These are phyloP conservation scores for Nevesoporus exiguus DNA, from an alignment of 768 basidiomycete species.

Conservation along the genomic window DNA sequence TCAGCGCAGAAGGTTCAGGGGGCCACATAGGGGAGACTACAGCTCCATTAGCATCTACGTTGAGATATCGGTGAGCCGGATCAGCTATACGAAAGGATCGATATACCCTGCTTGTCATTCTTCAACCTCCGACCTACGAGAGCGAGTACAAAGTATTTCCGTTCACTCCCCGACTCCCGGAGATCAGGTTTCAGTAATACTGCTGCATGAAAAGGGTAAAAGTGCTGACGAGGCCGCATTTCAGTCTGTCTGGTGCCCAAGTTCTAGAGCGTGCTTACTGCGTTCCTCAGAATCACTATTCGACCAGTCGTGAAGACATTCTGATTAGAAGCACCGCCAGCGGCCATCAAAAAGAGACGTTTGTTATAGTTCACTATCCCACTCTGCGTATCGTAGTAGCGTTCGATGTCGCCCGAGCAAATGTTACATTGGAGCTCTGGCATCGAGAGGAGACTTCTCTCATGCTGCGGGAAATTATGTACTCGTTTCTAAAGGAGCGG, in stretches of 20 bases:
- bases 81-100: background rate
- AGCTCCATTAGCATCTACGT: constrained; percentile 54
- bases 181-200: constrained; percentile 67
- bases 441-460: constrained; percentile 60
- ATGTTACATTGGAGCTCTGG: constrained; percentile 63
- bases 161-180: constrained; percentile 46
- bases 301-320: constrained; percentile 72
- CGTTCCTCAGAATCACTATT: constrained; percentile 78
- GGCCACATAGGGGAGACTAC: constrained; percentile 79
- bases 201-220: constrained; percentile 62
- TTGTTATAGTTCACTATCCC: constrained; percentile 63
- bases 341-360: constrained; percentile 56
- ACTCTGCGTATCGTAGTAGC: constrained; percentile 69
- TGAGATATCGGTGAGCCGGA: background rate
- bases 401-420: constrained; percentile 70
- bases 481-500: constrained; percentile 3
- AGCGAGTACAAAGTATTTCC: constrained; percentile 66
- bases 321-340: constrained; percentile 55
- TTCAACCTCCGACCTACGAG: constrained; percentile 66
- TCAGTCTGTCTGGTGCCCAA: background rate
- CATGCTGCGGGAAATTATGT: constrained; percentile 48
- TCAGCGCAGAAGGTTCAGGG: constrained; percentile 44
- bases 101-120: constrained; percentile 48
- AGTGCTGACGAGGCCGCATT: constrained; percentile 54
- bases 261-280: constrained; percentile 46